Evolutionary conservation across 2,329 filamentous ascomycete species (phyloP), one percentile per base, ranked within the genome.

Genomic region (Clarireedia paspali): DNA sequence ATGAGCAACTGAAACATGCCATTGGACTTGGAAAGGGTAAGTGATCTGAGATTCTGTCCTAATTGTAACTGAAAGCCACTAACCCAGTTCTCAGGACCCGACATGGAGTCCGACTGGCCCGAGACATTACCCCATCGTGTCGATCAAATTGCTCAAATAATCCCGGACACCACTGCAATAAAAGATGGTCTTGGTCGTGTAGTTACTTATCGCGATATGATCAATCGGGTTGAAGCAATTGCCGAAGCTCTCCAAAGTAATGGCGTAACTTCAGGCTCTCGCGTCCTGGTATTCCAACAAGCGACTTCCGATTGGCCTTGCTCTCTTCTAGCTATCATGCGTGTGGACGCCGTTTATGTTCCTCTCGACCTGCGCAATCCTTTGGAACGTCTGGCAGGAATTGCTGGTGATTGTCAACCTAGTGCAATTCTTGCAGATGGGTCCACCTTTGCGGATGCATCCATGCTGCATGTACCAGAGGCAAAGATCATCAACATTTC

Each of bases 261-360:
- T 12, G 40, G 20, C 3, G 30, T 56, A 10, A 20, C 5, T 4
- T 6, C n/a, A 5, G 40, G 47, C 12, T 12, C 14, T 17, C 5
- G 6, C 20, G 56, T 60, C 1, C 50, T 39, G 9, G 60, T 62
- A 10, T 53, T 53, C 17, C 53, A 57, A 15, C 53, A 63, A n/a
- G 54, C 62, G 5, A 53, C 52, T 30, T 47, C 54, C 6, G 60
- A 66, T 38, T 66, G 62, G 62, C 62, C 68, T 26, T 65, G 62
- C 40, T 70, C 67, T 6, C 57, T 71, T 47, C 60, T 73, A 3
- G 70, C 68, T 5, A 66, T 71, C 20, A 49, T 69, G 46, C 60
- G 64, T 1, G 56, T 68, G 23, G 70, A 70, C 3, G 68, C 63
- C 6, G 57, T 64, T 3, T 73, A 72, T 49, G 52, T 72, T 5